Conservation (phyloP, 2,329 filamentous ascomycete genomes). For the Ascochyta fabae region DNA sequence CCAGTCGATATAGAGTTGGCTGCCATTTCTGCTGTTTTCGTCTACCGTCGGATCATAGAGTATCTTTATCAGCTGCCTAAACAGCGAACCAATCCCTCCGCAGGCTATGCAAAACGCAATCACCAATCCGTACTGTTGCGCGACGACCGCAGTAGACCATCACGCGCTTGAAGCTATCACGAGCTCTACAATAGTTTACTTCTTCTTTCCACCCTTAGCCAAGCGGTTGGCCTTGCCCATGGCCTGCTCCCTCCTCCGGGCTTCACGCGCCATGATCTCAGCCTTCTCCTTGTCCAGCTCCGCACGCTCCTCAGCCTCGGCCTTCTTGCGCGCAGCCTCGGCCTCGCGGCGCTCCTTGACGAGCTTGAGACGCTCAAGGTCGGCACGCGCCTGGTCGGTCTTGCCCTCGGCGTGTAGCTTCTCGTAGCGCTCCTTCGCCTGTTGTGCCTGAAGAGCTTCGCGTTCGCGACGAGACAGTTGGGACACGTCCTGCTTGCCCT, state of each 20-base stretch:
- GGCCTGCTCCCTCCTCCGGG: conserved; percentile 56
- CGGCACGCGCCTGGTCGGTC: conserved; percentile 92
- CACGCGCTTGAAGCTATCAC: neutral
- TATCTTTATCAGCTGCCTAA: conserved; percentile 2
- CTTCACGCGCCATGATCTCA: conserved; percentile 56
- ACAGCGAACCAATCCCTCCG: conserved; percentile 19
- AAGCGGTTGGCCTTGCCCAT: conserved; percentile 55
- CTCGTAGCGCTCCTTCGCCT: conserved; percentile 88
- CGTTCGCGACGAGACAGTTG: conserved; percentile 72
- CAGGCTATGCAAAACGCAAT: conserved; percentile 35
- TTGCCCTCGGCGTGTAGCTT: conserved; percentile 94
- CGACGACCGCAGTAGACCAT: neutral
- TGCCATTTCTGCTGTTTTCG: conserved; percentile 9
- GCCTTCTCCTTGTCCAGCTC: conserved; percentile 63
- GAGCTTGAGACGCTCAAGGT: conserved; percentile 80
- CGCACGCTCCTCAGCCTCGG: conserved; percentile 60
- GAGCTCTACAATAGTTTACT: conserved; percentile 23
- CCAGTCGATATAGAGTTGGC: neutral
- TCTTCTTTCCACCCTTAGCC: conserved; percentile 50
- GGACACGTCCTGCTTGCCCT: conserved; percentile 58
- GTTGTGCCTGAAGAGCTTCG: conserved; percentile 83
- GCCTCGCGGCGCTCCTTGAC: conserved; percentile 87
- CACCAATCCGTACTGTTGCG: conserved; percentile 22
- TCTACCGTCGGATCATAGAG: conserved; percentile 16
- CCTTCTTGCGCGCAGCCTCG: conserved; percentile 82